Evolutionary conservation across 2,329 filamentous ascomycete species (phyloP), one percentile per base, ranked within the genome.

Genomic region (Leptographium lundbergii): DNA sequence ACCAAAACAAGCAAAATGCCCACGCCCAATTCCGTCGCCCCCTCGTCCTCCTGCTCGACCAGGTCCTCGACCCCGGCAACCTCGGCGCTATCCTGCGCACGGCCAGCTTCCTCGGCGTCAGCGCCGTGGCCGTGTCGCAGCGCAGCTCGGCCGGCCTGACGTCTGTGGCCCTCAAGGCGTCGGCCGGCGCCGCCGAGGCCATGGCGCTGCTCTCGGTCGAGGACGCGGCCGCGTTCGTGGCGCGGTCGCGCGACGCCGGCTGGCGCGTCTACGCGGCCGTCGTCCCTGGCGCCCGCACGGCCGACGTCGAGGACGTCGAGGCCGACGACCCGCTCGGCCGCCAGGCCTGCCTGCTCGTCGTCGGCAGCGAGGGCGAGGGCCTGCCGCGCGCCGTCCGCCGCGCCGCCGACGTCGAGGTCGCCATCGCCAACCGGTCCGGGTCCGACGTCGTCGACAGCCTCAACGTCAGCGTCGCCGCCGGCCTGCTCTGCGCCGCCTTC

Each of bases 391-490:
- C 79, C 59, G 72, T 94, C 61, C 82, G 81, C 64, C 81, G 79
- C 50, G 77, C 81, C 60, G 86, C 88, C 0, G 83, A 95, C 64
- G 76, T 75, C 34, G 77, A 85, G 64, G 66, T 86, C 5, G 81
- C 85, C 7, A 89, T 99, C 58, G 79, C 78, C 64, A 81, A 70
- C 70, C 80, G 70, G 70, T 73, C 64, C 63, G 78, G 71, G 50
- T 74, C 68, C 62, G 75, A 66, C 69, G 84, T 64, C 69, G 84
- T 99, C 3, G 92, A 97, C 71, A 96, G 91, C 70, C 73, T 99
- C 69, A 97, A 99, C 69, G 94, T 97, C 47, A 90, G 89, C 68
- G 91, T 95, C 24, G 92, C 94, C 1, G 84, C 89, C 7, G 90
- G 84, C 1, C 74, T 97, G 55, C 73, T 97, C 56, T 86, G 85